Percentiles rank a stretch among this genome's conserved stretches.
Evolutionary conservation across 2,329 filamentous ascomycete species (phyloP).

Genomic region (Fusarium tjaetaba): DNA sequence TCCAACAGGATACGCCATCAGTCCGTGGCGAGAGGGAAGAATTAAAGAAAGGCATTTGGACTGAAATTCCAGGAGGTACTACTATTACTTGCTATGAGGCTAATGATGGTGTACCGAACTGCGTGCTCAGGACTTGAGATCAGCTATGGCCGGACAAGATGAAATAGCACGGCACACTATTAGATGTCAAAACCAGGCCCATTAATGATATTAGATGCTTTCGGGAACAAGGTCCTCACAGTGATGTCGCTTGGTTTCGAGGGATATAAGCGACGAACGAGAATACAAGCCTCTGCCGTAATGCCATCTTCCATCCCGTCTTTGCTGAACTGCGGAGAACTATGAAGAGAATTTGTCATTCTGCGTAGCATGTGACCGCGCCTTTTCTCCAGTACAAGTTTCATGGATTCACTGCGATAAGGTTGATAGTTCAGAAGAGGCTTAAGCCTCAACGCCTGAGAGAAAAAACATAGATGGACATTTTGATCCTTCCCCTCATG

Average conservation of each 20-base stretch:
- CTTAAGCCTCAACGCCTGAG: neutral
- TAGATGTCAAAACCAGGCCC: neutral
- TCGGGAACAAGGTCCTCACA: neutral
- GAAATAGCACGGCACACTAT: neutral
- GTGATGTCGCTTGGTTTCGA: neutral
- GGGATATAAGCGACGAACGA: no score
- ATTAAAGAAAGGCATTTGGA: neutral
- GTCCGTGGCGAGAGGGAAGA: no score
- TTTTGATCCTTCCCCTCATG: neutral
- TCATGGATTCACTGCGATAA: neutral
- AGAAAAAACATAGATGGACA: accelerated
- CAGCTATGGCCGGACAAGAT: accelerated
- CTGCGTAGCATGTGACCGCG: neutral
- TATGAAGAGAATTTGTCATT: neutral
- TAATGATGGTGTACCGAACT: neutral
- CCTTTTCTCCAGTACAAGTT: no score
- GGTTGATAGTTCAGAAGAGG: neutral
- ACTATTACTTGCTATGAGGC: neutral
- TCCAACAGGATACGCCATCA: neutral
- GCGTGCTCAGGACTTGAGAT: neutral
- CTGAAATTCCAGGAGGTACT: neutral
- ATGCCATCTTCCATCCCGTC: no score
- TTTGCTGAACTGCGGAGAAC: no score
- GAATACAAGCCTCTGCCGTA: neutral
- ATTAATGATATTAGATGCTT: neutral